phyloP scores from a whole-genome alignment of 78 protist species.

The Dictyostelium brefeldianum region DNA sequence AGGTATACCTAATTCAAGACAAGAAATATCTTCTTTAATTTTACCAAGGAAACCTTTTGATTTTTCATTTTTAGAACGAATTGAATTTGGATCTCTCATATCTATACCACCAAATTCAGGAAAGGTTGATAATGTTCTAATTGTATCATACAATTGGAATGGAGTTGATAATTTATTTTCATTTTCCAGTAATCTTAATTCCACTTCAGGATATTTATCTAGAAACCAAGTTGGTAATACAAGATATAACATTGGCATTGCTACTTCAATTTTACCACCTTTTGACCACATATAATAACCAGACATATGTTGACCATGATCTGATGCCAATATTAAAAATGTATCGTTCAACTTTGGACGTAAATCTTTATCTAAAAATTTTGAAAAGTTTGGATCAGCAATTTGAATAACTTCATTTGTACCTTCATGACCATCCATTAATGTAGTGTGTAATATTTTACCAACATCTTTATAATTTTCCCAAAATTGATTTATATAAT shows the following conservation, averaged over 20 bases:
- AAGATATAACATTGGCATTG: constrained; percentile 35
- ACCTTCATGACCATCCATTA: constrained; percentile 68
- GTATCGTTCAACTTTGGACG: constrained; percentile 25
- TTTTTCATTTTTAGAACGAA: not conserved
- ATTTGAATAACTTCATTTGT: constrained; percentile 46
- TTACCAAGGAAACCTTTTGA: constrained; percentile 24
- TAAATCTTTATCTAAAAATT: not conserved
- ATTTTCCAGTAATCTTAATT: not conserved
- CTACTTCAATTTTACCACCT: constrained; percentile 48
- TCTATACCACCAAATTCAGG: constrained; percentile 80
- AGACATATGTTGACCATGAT: constrained; percentile 61
- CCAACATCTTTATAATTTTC: constrained; percentile 48
- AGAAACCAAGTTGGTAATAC: constrained; percentile 71
- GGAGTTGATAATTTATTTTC: constrained; percentile 61
- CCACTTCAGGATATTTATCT: constrained; percentile 27
- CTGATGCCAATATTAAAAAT: constrained; percentile 14
- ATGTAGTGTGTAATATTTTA: constrained; percentile 26
- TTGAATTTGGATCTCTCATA: not conserved
- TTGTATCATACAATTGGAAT: constrained; percentile 33
- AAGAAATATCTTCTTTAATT: constrained; percentile 17
- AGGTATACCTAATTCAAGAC: constrained; percentile 52
- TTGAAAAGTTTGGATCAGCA: constrained; percentile 1
- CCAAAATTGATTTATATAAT: constrained; percentile 58
- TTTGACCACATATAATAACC: constrained; percentile 22
- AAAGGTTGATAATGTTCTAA: constrained; percentile 39